These are phyloP conservation scores for Cystoderma amianthinum DNA, from an alignment of 768 basidiomycete genomes.

Conservation along the genomic window DNA sequence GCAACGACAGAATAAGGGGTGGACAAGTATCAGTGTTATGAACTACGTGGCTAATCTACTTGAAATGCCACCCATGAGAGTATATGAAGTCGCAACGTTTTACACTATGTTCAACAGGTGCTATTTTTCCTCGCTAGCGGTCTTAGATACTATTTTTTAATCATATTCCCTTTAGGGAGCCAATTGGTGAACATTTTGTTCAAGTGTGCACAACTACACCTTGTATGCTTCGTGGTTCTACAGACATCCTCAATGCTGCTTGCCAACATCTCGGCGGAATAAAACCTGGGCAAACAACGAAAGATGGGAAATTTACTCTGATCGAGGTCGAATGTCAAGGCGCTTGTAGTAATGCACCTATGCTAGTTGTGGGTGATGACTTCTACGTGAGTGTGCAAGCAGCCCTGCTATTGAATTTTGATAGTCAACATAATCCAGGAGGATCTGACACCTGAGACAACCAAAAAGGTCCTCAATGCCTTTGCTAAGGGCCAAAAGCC, in stretches of 20 bases:
- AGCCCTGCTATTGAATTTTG: constrained; percentile 5
- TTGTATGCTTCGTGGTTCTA: constrained; percentile 92
- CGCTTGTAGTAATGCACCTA: constrained; percentile 96
- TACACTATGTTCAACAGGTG: constrained; percentile 99
- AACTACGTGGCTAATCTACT: constrained; percentile 93
- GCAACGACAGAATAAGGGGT: constrained; percentile 96
- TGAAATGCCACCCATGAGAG: constrained; percentile 96
- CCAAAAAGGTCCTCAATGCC: constrained; percentile 72
- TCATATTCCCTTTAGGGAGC: constrained; percentile 51
- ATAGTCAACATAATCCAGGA: constrained; percentile 50
- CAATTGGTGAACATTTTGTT: constrained; percentile 89
- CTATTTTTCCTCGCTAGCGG: too few species aligned
- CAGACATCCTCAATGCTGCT: constrained; percentile 82
- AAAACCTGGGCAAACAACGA: constrained; percentile 87
- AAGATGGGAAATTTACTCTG: constrained; percentile 94
- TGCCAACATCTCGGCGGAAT: constrained; percentile 78
- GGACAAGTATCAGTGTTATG: constrained; percentile 99
- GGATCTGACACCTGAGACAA: constrained; percentile 73
- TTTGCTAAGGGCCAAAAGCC: constrained; percentile 81
- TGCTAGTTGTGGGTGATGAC: constrained; percentile 94
- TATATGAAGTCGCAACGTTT: constrained; percentile 98
- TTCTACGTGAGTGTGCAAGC: constrained; percentile 61
- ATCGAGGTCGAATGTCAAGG: constrained; percentile 99
- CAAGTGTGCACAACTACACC: constrained; percentile 99
- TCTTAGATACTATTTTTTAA: too few species aligned